phyloP scores from a whole-genome alignment of 345 rosid species.

The Clausena lansium region DNA sequence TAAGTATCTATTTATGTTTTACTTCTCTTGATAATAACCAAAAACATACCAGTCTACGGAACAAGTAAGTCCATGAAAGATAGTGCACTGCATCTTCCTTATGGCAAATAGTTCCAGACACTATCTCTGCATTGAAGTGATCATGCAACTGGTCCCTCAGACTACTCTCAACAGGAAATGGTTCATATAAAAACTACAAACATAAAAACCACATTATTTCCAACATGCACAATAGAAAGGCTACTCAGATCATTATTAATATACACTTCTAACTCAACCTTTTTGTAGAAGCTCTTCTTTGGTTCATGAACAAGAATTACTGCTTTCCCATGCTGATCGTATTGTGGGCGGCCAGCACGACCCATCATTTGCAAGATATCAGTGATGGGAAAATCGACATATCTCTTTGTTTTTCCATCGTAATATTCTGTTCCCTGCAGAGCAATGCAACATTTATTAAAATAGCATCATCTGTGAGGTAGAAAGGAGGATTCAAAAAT shows the following conservation, averaged over 20 bases:
- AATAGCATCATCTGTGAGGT: not conserved
- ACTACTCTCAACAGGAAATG: conserved; percentile 99
- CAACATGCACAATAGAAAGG: not conserved
- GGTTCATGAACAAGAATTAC: conserved; percentile 99
- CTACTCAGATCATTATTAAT: conserved; percentile 16
- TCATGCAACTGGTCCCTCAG: conserved; percentile 81
- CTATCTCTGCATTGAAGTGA: conserved; percentile 93
- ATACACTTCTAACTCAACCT: conserved; percentile 41
- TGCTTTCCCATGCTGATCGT: conserved; percentile 97
- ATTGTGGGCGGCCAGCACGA: conserved; percentile 99
- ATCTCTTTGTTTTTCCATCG: conserved; percentile 95
- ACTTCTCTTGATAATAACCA: not conserved
- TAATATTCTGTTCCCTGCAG: conserved; percentile 91
- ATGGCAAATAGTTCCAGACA: conserved; percentile 79
- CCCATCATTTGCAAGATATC: conserved; percentile 99
- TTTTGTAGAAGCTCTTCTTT: conserved; percentile 96
- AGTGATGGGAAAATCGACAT: conserved; percentile 92
- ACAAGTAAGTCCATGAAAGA: conserved; percentile 95
- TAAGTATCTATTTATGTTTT: not conserved
- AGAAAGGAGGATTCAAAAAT: not conserved
- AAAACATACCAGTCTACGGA: conserved; percentile 83
- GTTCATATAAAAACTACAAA: conserved; percentile 92
- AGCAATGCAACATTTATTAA: conserved; percentile 6
- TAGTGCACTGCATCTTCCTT: conserved; percentile 95
- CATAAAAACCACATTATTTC: conserved; percentile 19